Evolutionary conservation across 2,329 filamentous ascomycete species (phyloP).

Genomic region (Cladosporium sp.): DNA sequence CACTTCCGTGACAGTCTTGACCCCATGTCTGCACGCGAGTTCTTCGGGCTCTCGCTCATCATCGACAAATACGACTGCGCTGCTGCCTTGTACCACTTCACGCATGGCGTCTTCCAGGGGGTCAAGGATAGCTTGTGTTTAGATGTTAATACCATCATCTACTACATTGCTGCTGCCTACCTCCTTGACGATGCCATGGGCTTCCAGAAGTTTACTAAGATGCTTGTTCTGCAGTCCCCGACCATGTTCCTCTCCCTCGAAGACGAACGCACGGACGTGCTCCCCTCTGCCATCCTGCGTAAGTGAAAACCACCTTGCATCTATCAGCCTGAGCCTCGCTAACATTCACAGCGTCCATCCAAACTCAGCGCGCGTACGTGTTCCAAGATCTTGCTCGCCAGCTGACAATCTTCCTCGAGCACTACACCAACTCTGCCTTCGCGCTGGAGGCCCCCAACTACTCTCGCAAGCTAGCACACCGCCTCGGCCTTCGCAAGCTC

Average conservation of each 20-base stretch:
- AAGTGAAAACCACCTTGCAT: too few relatives aligned
- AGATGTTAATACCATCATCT: background rate
- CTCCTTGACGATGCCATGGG: constrained; percentile 14
- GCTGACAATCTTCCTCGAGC: background rate
- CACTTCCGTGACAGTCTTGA: constrained; percentile 6
- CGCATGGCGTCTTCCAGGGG: background rate
- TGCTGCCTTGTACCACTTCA: background rate
- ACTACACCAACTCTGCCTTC: background rate
- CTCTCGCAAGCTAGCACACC: background rate
- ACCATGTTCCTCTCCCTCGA: background rate
- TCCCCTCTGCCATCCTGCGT: constrained; percentile 7
- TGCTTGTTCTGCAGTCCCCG: constrained; percentile 5
- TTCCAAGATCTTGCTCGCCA: background rate
- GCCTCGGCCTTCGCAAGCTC: background rate
- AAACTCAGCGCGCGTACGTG: background rate
- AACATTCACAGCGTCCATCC: background rate
- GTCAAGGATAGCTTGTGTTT: background rate
- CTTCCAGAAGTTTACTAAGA: constrained; percentile 14
- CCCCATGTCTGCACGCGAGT: background rate
- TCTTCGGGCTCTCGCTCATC: constrained; percentile 14
- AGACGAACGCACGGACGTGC: background rate
- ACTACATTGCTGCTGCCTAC: constrained; percentile 10
- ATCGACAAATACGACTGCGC: constrained; percentile 19
- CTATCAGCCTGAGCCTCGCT: too few relatives aligned
- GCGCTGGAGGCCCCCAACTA: background rate